Evolutionary conservation across 495 filamentous ascomycete species (phyloP).

Genomic region (Hapsidospora chrysogenum): DNA sequence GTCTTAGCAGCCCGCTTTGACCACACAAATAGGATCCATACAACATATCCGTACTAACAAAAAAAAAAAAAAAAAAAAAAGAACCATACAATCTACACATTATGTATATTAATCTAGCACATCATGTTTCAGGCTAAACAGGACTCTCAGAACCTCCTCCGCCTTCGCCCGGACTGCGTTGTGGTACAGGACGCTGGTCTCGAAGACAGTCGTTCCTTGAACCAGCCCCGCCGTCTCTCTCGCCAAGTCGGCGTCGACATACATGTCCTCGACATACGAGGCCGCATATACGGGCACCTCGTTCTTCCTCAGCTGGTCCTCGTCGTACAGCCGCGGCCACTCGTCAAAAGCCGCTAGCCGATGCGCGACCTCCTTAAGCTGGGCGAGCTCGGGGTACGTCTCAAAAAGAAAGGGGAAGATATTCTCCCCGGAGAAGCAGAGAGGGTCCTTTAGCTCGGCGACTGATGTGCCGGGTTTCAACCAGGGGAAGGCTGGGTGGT

Average conservation of each 20-base stretch:
- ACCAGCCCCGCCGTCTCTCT: constrained; percentile 60
- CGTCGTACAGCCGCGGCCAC: constrained; percentile 69
- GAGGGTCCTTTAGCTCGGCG: constrained; percentile 17
- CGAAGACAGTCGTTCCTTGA: constrained; percentile 57
- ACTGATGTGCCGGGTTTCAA: no score
- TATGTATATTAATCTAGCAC: constrained; percentile 52
- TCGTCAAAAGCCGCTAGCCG: constrained; percentile 45
- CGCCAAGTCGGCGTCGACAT: constrained; percentile 63
- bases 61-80: no score
- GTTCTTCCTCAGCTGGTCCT: constrained; percentile 53
- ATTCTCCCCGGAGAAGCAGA: constrained; percentile 89
- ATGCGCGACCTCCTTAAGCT: constrained; percentile 47
- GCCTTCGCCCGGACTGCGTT: constrained; percentile 56
- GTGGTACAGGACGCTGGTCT: constrained; percentile 80
- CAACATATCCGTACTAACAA: no score
- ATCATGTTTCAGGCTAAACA: constrained; percentile 60
- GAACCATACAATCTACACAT: no score
- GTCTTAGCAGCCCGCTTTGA: no score
- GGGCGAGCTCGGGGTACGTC: constrained; percentile 50
- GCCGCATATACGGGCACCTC: constrained; percentile 79
- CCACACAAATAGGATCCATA: no score
- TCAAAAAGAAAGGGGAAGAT: constrained; percentile 71
- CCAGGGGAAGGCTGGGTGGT: constrained; percentile 23
- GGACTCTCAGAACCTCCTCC: constrained; percentile 53
- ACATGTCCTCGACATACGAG: constrained; percentile 86